Evolutionary conservation across 1,284 basidiomycete genomes (phyloP), one percentile per base, ranked within the genome.

Genomic region (Xerocomus minutiporus): DNA sequence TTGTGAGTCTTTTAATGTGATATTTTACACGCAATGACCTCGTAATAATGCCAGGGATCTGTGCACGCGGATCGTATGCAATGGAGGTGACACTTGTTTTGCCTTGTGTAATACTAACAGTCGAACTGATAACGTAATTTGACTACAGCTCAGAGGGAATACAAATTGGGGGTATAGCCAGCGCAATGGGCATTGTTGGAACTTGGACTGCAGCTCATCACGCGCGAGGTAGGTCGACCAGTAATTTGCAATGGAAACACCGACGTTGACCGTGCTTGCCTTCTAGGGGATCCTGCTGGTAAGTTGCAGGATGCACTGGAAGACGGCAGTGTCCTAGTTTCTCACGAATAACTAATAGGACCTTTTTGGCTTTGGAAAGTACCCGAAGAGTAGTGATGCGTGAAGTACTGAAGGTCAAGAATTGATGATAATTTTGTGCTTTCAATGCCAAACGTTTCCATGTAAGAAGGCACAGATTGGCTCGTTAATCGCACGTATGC

Each of bases 191-290:
- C 3, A 71, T 87, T 15, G 74, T 82, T 25, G 84, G 86, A 5
- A 74, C 78, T 9, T 88, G 84, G 84, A 80, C 81, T 3, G 82
- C 83, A 5, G 77, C 75, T 12, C 62, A 71, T 52, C 84, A 86
- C 57, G 78, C 80, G 45, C 74, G 75, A 58, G 81, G 84, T 83
- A 52, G 35, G 40, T 56, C 15, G 23, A 17, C 48, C 20, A 20
- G 6, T 26, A 23, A 26, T 45, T 34, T 12, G 41, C 34, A 17
- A 28, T 26, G 17, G 31, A 47, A 38, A 42, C 15, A 46, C 46
- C 38, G 8, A 20, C 6, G 15, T 29, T 42, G 41, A 42, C 12
- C 17, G 1, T 13, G 13, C 23, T 40, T 36, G 45, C 44, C 8
- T 51, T 32, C 32, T 25, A 38, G 36, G 36, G 36, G 36, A 38